A percentile compares a stretch with the other conserved stretches of the same genome.
Evolutionary conservation across 495 filamentous ascomycete genomes (phyloP).

Genomic region (Penicillium mononematosum): DNA sequence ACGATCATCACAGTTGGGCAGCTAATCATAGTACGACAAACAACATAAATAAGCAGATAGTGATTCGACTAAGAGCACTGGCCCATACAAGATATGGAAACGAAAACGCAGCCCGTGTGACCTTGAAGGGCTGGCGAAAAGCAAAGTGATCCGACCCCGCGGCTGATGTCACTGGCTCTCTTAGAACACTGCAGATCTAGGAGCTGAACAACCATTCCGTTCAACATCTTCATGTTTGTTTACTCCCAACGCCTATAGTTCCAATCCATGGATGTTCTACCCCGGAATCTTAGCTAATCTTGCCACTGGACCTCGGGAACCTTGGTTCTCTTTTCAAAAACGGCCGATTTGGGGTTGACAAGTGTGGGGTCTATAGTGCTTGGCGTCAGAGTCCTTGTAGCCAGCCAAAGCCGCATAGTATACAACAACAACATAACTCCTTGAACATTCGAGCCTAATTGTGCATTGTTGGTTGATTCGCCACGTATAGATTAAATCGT

Average conservation of each 20-base stretch:
- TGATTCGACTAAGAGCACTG: not conserved
- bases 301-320: not conserved
- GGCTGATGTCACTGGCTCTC: slow-evolving; percentile 23
- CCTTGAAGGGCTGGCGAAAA: slow-evolving; percentile 2
- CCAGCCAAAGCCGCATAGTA: not conserved
- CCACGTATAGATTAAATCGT: no score
- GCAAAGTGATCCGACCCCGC: slow-evolving; percentile 22
- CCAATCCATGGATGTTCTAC: not conserved
- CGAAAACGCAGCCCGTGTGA: not conserved
- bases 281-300: not conserved
- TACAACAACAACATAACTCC: not conserved
- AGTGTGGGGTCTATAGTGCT: not conserved
- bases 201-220: not conserved
- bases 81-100: not conserved
- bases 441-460: not conserved
- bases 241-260: no score
- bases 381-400: not conserved
- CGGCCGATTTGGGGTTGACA: not conserved
- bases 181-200: not conserved
- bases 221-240: not conserved
- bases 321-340: slow-evolving; percentile 4
- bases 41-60: not conserved
- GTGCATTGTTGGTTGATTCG: not conserved
- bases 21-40: not conserved
- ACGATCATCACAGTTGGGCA: not conserved